Conservation (phyloP, 2,329 filamentous ascomycete species). For the Gliomastix tumulicola region DNA sequence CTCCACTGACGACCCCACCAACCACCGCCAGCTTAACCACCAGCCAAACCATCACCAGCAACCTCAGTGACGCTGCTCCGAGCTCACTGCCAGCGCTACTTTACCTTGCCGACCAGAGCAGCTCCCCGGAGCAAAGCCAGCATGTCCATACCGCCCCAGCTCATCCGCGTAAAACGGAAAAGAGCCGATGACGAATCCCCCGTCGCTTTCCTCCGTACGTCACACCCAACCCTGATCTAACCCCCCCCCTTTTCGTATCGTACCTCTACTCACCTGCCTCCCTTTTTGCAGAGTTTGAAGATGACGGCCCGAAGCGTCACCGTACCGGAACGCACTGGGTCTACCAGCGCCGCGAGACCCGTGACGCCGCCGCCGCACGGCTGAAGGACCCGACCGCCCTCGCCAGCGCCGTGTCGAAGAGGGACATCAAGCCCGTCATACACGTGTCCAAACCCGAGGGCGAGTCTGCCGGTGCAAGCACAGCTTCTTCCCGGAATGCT, state of each 20-base stretch:
- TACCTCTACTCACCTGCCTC: conserved; percentile 9
- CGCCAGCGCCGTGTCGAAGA: conserved; percentile 3
- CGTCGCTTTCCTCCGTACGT: conserved; percentile 48
- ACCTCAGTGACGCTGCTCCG: not conserved
- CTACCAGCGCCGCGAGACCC: conserved; percentile 43
- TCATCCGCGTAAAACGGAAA: conserved; percentile 57
- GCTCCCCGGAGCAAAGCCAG: too few relatives aligned
- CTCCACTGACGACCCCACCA: too few relatives aligned
- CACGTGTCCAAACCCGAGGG: conserved; percentile 35
- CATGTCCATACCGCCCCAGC: conserved; percentile 52
- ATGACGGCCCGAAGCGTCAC: conserved; percentile 45
- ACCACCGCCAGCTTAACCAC: not conserved
- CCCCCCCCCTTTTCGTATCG: conserved; percentile 2
- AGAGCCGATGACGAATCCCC: conserved; percentile 45
- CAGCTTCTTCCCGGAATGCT: conserved; percentile 9
- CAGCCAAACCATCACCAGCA: not conserved
- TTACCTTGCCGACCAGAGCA: not conserved
- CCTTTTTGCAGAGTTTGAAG: conserved; percentile 36
- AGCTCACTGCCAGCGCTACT: too few relatives aligned
- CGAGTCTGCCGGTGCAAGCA: conserved; percentile 8
- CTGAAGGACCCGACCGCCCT: too few relatives aligned
- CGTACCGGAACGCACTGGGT: conserved; percentile 43
- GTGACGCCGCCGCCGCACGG: conserved; percentile 12
- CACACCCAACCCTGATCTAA: conserved; percentile 1
- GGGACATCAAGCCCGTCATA: conserved; percentile 42